Conservation (phyloP, 768 basidiomycete genomes). For the Epithele typhae region DNA sequence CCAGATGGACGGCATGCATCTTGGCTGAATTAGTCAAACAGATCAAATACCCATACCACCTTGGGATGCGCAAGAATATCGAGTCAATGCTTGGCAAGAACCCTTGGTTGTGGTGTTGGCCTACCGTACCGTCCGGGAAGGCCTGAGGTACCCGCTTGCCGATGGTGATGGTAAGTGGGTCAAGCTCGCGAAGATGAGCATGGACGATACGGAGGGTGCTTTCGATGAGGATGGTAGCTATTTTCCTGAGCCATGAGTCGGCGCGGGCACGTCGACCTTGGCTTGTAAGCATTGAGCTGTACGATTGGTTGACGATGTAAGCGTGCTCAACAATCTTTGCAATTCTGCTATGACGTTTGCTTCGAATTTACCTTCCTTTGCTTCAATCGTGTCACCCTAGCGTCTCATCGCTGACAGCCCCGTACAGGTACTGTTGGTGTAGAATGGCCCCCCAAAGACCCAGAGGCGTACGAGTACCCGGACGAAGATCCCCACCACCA, state of each 20-base stretch:
- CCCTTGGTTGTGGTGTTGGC: conserved; percentile 82
- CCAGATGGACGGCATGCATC: neutral
- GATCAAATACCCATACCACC: conserved; percentile 92
- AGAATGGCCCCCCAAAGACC: conserved; percentile 77
- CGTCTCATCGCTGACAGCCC: too few species aligned
- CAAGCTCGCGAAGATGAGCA: conserved; percentile 28
- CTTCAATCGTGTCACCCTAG: too few species aligned
- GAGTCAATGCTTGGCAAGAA: conserved; percentile 73
- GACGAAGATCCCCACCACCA: conserved; percentile 30
- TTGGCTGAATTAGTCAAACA: neutral
- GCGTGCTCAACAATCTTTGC: conserved; percentile 6
- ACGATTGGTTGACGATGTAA: conserved; percentile 9
- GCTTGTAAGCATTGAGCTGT: conserved; percentile 8
- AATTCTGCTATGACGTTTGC: neutral
- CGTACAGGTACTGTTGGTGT: conserved; percentile 7
- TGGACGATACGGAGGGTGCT: neutral
- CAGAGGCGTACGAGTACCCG: conserved; percentile 22
- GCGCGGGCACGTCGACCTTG: neutral
- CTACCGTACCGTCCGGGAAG: conserved; percentile 63
- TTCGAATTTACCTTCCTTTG: too few species aligned
- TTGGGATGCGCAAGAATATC: conserved; percentile 72
- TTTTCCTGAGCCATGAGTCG: conserved; percentile 5
- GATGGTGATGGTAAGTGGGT: conserved; percentile 73
- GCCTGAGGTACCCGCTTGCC: conserved; percentile 72
- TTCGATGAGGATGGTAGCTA: conserved; percentile 10